These are phyloP conservation scores for Pythium rhizo-oryzae DNA, from an alignment of 352 stramenopile species.

Conservation along the genomic window DNA sequence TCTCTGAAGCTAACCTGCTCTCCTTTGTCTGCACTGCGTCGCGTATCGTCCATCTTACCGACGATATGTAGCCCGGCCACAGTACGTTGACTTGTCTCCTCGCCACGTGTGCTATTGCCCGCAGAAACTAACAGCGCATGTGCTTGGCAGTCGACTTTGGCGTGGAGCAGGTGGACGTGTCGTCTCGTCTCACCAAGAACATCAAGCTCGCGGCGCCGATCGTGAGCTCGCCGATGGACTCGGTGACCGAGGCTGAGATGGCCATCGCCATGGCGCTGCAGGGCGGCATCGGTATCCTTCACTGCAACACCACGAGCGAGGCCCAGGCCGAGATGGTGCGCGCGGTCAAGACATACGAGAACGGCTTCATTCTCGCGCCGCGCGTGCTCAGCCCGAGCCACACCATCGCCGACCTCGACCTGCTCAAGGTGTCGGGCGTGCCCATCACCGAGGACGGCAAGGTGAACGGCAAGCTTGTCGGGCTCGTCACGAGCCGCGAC, in stretches of 20 bases:
- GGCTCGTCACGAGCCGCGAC: conserved; percentile 98
- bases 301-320: conserved; percentile 97
- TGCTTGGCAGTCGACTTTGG: conserved; percentile 88
- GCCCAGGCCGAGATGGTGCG: conserved; percentile 93
- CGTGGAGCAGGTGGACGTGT: conserved; percentile 93
- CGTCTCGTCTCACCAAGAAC: conserved; percentile 86
- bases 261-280: conserved; percentile 98
- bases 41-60: neutral
- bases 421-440: conserved; percentile 96
- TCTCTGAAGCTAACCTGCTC: neutral
- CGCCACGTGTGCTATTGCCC: neutral
- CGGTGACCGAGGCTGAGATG: conserved; percentile 98
- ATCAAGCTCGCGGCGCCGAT: conserved; percentile 95
- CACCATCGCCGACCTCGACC: conserved; percentile 94
- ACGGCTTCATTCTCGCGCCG: conserved; percentile 99
- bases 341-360: conserved; percentile 98
- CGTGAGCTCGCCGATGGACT: conserved; percentile 99
- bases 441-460: conserved; percentile 97
- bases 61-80: conserved; percentile 51
- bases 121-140: neutral
- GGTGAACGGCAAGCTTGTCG: conserved; percentile 95
- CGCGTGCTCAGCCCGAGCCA: conserved; percentile 92
- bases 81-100: conserved; percentile 43
- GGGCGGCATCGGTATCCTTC: conserved; percentile 98
- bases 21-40: neutral